Percentiles rank a stretch among this genome's conserved stretches.
phyloP scores from a whole-genome alignment of 257 asterid genomes.

The Solanum boliviense region DNA sequence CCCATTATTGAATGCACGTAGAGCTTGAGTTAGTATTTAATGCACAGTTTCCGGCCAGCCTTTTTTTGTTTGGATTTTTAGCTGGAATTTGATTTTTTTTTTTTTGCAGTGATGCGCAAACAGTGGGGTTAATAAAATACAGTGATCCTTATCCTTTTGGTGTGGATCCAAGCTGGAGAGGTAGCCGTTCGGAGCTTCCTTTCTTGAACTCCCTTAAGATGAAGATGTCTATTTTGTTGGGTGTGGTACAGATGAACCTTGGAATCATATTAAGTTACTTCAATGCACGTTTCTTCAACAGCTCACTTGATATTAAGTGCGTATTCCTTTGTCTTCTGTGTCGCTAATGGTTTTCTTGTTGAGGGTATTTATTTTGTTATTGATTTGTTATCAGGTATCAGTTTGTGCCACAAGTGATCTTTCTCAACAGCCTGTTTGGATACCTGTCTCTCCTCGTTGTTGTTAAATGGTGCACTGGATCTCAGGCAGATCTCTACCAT shows the following conservation, averaged over 20 bases:
- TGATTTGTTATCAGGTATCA: conserved; percentile 54
- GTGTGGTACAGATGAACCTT: conserved; percentile 87
- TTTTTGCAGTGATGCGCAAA: conserved; percentile 51
- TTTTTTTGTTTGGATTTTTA: background rate
- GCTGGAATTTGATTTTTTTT: background rate
- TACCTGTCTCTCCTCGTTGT: conserved; percentile 83
- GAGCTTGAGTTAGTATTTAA: background rate
- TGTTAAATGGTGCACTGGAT: conserved; percentile 85
- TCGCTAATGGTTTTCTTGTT: background rate
- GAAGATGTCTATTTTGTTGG: conserved; percentile 89
- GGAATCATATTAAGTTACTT: conserved; percentile 79
- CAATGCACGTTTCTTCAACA: conserved; percentile 62
- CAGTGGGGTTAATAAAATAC: conserved; percentile 58
- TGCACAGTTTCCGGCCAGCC: background rate
- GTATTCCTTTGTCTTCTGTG: conserved; percentile 4
- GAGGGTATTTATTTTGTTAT: conserved; percentile 8
- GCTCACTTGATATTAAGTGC: conserved; percentile 66
- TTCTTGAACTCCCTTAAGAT: conserved; percentile 89
- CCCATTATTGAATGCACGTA: background rate
- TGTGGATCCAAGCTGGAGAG: conserved; percentile 96
- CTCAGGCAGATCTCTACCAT: conserved; percentile 90
- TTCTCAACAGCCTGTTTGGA: conserved; percentile 88
- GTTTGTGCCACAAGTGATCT: conserved; percentile 84
- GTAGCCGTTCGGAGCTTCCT: conserved; percentile 92
- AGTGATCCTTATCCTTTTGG: conserved; percentile 87